Conservation (phyloP, 2,329 filamentous ascomycete genomes). For the Fusarium miscanthi region DNA sequence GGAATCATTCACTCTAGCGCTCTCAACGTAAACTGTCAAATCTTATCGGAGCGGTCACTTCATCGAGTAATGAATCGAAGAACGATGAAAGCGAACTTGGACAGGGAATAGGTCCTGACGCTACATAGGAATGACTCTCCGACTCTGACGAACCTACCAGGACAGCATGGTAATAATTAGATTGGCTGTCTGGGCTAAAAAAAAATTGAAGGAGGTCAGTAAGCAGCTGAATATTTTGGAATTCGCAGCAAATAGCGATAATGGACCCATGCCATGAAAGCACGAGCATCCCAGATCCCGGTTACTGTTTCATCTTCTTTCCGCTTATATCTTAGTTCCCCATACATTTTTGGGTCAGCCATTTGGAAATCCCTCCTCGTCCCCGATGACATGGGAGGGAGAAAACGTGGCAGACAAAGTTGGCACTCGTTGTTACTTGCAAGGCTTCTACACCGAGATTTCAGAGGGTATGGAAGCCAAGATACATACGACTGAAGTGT, state of each 20-base stretch:
- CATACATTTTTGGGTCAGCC: slow-evolving; percentile 7
- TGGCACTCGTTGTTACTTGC: not conserved
- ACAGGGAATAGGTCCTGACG: not conserved
- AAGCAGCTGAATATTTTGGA: slow-evolving; percentile 23
- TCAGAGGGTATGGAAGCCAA: not conserved
- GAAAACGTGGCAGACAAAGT: slow-evolving; percentile 25
- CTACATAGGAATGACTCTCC: not conserved
- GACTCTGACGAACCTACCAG: not conserved
- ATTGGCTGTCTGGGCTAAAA: not conserved
- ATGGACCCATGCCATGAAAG: slow-evolving; percentile 26
- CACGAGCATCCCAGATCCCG: slow-evolving; percentile 18
- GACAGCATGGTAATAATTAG: not conserved
- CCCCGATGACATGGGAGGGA: slow-evolving; percentile 4
- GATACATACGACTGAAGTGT: not conserved
- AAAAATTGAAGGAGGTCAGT: slow-evolving; percentile 21
- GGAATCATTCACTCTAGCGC: slow-evolving; percentile 1
- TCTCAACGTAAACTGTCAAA: not conserved
- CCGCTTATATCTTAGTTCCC: slow-evolving; percentile 6
- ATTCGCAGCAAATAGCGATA: slow-evolving; percentile 18
- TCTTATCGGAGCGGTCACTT: not conserved
- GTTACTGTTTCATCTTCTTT: slow-evolving; percentile 33
- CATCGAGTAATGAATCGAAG: not conserved
- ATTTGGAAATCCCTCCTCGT: not conserved
- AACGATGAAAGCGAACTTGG: not conserved
- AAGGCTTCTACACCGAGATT: not conserved